Conservation (phyloP, 2,329 filamentous ascomycete genomes). For the Botrytis galanthina region DNA sequence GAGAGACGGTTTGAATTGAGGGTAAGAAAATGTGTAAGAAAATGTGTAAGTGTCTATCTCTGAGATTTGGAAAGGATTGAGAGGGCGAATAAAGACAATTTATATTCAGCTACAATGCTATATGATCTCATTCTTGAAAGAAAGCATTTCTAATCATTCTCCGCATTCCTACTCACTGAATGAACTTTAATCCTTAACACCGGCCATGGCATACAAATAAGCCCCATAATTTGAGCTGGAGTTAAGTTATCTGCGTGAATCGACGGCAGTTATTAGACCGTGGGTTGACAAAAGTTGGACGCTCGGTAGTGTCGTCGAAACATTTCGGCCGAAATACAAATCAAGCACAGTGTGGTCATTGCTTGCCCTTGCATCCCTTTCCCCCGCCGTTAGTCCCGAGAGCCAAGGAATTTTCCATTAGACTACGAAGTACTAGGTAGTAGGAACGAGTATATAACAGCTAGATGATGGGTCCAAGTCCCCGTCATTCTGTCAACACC, state of each 20-base stretch:
- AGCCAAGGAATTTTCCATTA: neutral
- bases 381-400: neutral
- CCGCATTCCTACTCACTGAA: neutral
- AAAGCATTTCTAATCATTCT: constrained; percentile 3
- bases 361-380: neutral
- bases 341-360: neutral
- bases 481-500: neutral
- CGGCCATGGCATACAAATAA: neutral
- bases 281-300: neutral
- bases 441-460: too few species aligned
- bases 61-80: neutral
- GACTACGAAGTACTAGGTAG: too few species aligned
- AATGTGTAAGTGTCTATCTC: neutral
- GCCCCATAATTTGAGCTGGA: neutral
- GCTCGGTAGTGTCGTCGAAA: neutral
- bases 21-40: neutral
- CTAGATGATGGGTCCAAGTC: neutral
- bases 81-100: neutral
- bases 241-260: neutral
- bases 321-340: neutral
- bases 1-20: neutral
- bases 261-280: neutral
- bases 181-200: neutral
- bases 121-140: neutral
- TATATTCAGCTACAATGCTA: neutral